A percentile compares a stretch with the other conserved stretches of the same genome.
These are phyloP conservation scores for Acrodontium crateriforme DNA, from an alignment of 2,329 filamentous ascomycete genomes.

Conservation along the genomic window DNA sequence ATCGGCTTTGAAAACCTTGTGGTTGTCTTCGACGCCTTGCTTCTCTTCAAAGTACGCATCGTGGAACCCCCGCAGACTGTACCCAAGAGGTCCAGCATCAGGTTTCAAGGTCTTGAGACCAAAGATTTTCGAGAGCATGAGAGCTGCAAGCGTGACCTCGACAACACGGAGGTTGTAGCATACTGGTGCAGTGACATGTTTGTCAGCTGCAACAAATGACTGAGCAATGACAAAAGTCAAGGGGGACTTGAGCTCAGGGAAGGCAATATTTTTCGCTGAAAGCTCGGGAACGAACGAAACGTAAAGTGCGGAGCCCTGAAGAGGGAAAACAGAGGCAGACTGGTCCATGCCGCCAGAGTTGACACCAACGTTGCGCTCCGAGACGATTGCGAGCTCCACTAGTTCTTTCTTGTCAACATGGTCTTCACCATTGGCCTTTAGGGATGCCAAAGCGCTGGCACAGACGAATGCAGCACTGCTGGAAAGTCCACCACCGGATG, in stretches of 20 bases:
- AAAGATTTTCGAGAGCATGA: conserved; percentile 47
- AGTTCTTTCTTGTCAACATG: conserved; percentile 80
- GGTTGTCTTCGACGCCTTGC: conserved; percentile 33
- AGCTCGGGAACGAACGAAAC: conserved; percentile 78
- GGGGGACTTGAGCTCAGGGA: conserved; percentile 69
- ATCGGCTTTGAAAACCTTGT: conserved; percentile 29
- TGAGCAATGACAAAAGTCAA: conserved; percentile 89
- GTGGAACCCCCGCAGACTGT: conserved; percentile 77
- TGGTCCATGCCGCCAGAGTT: conserved; percentile 99
- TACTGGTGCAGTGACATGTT: conserved; percentile 81
- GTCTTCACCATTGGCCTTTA: conserved; percentile 69
- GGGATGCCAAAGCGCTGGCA: conserved; percentile 73
- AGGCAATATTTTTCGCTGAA: conserved; percentile 60
- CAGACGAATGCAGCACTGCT: conserved; percentile 92
- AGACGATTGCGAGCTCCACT: conserved; percentile 85
- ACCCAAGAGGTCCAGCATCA: conserved; percentile 70
- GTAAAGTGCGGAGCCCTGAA: conserved; percentile 72
- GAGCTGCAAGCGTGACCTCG: conserved; percentile 80
- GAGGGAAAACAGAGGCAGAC: conserved; percentile 84
- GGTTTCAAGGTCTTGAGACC: conserved; percentile 50
- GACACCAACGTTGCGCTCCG: conserved; percentile 85
- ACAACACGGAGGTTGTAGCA: conserved; percentile 96
- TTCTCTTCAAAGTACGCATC: conserved; percentile 57
- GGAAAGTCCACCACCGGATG: conserved; percentile 79
- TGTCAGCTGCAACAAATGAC: conserved; percentile 86